Percentiles rank a stretch among this genome's conserved stretches.
Evolutionary conservation across 2,329 filamentous ascomycete species (phyloP).

Genomic region (Aspergillaceae sp.): DNA sequence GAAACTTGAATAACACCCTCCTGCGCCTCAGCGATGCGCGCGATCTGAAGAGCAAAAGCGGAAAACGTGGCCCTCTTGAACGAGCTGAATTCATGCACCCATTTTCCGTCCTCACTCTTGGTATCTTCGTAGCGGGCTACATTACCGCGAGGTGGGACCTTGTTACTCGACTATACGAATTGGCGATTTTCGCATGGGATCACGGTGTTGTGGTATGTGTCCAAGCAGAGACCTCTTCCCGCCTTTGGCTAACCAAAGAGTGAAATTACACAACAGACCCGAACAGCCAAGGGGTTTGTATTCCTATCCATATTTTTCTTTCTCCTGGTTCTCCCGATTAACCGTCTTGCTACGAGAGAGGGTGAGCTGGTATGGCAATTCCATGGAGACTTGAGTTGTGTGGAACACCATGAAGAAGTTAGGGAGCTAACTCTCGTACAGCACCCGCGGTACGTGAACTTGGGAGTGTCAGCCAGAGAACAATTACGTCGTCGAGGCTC

Average conservation of each 20-base stretch:
- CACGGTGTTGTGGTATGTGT: slow-evolving; percentile 84
- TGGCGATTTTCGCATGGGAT: slow-evolving; percentile 95
- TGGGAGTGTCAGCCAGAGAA: slow-evolving; percentile 87
- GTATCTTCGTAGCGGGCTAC: slow-evolving; percentile 98
- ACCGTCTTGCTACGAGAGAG: slow-evolving; percentile 72
- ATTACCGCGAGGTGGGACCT: slow-evolving; percentile 99
- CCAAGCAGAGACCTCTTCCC: not conserved
- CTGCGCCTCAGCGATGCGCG: slow-evolving; percentile 22
- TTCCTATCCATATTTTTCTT: slow-evolving; percentile 79
- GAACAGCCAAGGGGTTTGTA: slow-evolving; percentile 76
- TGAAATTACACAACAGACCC: slow-evolving; percentile 47
- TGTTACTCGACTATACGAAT: slow-evolving; percentile 90
- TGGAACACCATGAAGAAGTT: not conserved
- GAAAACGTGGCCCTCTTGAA: slow-evolving; percentile 13
- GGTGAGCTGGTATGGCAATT: slow-evolving; percentile 59
- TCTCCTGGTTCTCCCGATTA: slow-evolving; percentile 72
- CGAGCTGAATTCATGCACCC: slow-evolving; percentile 68
- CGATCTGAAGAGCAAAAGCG: slow-evolving; percentile 12
- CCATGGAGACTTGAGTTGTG: not conserved
- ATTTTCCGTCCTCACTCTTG: slow-evolving; percentile 89
- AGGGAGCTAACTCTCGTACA: slow-evolving; percentile 26
- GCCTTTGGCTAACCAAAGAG: not conserved
- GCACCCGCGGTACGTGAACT: slow-evolving; percentile 71
- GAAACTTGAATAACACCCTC: not conserved
- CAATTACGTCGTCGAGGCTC: slow-evolving; percentile 90